Evolutionary conservation across 768 basidiomycete genomes (phyloP).

Genomic region (Kwoniella sp.): DNA sequence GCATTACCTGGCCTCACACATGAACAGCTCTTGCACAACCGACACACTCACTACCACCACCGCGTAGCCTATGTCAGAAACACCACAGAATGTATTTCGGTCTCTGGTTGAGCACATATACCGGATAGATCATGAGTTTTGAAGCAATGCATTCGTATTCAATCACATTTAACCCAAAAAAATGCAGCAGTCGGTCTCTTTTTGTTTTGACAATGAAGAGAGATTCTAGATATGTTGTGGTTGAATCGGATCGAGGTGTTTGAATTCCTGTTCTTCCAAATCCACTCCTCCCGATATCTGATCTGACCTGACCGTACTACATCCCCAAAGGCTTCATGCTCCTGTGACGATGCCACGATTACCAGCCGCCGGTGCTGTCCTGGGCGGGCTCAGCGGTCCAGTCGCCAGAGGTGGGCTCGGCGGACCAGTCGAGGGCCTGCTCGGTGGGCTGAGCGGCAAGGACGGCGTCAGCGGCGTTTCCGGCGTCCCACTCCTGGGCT

Average conservation of each 20-base stretch:
- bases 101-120: too few relatives aligned
- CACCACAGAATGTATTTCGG: too few relatives aligned
- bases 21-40: too few relatives aligned
- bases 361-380: constrained; percentile 43
- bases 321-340: not conserved
- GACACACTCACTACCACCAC: too few relatives aligned
- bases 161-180: constrained; percentile 4
- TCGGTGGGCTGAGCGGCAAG: constrained; percentile 64
- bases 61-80: too few relatives aligned
- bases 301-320: not conserved
- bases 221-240: not conserved
- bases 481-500: constrained; percentile 59
- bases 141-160: constrained; percentile 3
- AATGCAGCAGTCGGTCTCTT: constrained; percentile 6
- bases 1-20: too few relatives aligned
- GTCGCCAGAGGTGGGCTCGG: constrained; percentile 68
- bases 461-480: constrained; percentile 73
- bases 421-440: constrained; percentile 78
- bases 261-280: not conserved
- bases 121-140: not conserved
- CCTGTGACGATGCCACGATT: constrained; percentile 18
- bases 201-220: not conserved
- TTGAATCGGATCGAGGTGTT: too few relatives aligned
- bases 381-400: constrained; percentile 80
- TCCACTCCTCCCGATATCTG: not conserved